These are phyloP conservation scores for Brassica hybrid DNA, from an alignment of 441 rosid species.

Conservation along the genomic window DNA sequence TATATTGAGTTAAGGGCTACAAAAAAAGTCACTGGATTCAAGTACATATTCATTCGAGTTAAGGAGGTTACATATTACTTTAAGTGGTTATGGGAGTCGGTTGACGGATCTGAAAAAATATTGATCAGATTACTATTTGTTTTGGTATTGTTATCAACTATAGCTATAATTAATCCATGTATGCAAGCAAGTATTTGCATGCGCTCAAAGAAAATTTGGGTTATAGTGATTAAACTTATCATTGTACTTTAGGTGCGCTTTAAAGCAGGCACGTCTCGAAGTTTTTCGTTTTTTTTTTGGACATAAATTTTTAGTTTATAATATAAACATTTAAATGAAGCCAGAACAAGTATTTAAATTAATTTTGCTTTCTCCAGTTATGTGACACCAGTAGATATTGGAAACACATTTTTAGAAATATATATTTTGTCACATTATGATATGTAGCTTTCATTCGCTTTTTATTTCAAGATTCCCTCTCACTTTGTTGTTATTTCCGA, in stretches of 20 bases:
- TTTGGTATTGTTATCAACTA: too few species aligned
- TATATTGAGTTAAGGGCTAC: background rate
- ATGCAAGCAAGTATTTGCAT: background rate
- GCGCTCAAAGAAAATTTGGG: background rate
- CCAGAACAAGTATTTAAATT: background rate
- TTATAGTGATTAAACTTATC: background rate
- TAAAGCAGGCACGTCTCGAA: background rate
- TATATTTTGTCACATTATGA: slow-evolving; percentile 4
- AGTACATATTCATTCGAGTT: slow-evolving; percentile 9
- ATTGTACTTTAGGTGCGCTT: background rate
- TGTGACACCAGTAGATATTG: background rate
- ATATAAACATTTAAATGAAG: background rate
- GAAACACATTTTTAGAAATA: background rate
- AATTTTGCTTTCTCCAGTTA: background rate
- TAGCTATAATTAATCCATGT: too few species aligned
- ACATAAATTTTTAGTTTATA: too few species aligned
- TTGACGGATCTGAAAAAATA: background rate
- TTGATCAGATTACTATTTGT: too few species aligned
- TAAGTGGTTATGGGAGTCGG: background rate
- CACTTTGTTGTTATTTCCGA: background rate
- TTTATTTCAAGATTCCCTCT: slow-evolving; percentile 13
- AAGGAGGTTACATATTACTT: background rate
- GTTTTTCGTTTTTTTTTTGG: background rate
- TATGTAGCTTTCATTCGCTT: slow-evolving; percentile 6
- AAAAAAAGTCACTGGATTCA: background rate